Evolutionary conservation across 768 basidiomycete species (phyloP).

Genomic region (Asterophora lycoperdoides): DNA sequence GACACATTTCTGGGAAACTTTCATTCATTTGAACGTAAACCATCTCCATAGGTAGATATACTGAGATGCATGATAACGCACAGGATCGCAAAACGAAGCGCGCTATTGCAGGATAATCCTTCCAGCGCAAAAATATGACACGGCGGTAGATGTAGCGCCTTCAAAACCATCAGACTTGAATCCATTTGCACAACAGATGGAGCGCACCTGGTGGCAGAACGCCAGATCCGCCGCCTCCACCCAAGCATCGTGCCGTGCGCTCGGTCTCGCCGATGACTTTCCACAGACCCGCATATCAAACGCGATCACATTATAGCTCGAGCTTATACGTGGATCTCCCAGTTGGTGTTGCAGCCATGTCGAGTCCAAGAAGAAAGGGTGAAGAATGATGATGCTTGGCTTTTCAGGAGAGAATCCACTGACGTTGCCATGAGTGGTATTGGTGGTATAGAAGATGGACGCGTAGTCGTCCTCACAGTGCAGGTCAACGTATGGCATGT

Average conservation of each 20-base stretch:
- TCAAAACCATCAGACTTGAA: not conserved
- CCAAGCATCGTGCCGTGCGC: slow-evolving; percentile 64
- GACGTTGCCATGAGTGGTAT: slow-evolving; percentile 54
- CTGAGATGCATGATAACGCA: slow-evolving; percentile 39
- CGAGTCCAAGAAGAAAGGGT: slow-evolving; percentile 64
- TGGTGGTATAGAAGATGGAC: slow-evolving; percentile 70
- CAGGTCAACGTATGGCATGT: slow-evolving; percentile 70
- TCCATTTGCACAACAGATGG: not conserved
- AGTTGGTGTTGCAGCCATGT: slow-evolving; percentile 66
- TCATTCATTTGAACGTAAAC: not conserved
- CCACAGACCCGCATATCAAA: slow-evolving; percentile 70
- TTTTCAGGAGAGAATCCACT: slow-evolving; percentile 62
- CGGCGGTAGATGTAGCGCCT: slow-evolving; percentile 63
- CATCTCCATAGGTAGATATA: not conserved
- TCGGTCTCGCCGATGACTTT: slow-evolving; percentile 49
- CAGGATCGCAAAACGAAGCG: slow-evolving; percentile 63
- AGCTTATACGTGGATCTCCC: slow-evolving; percentile 57
- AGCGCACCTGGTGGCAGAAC: slow-evolving; percentile 54
- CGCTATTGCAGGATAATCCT: slow-evolving; percentile 49
- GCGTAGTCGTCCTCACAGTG: slow-evolving; percentile 60
- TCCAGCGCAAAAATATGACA: slow-evolving; percentile 73
- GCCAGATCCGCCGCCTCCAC: slow-evolving; percentile 78
- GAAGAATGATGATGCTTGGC: slow-evolving; percentile 64
- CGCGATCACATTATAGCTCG: slow-evolving; percentile 64
- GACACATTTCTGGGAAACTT: slow-evolving; percentile 70